Evolutionary conservation across 2,329 filamentous ascomycete species (phyloP).

Genomic region (Delphinella strobiligena): DNA sequence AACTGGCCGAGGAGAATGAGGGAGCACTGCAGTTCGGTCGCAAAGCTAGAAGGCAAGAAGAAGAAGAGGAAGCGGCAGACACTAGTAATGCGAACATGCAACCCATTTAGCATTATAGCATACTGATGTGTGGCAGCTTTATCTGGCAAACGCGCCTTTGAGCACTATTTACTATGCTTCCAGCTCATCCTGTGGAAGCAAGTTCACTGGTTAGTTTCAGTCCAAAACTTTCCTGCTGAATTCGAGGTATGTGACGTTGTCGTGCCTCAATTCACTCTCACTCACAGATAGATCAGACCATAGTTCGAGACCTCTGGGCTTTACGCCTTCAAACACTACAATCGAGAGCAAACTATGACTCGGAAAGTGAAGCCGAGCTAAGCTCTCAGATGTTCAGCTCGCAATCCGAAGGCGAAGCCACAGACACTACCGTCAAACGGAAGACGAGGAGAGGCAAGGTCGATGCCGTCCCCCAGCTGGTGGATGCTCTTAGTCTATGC

Average conservation of each 20-base stretch:
- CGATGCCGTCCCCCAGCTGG: slow-evolving; percentile 46
- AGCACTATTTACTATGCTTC: slow-evolving; percentile 71
- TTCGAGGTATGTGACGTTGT: slow-evolving; percentile 46
- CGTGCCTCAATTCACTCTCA: neutral
- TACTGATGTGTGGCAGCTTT: slow-evolving; percentile 21
- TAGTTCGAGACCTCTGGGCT: slow-evolving; percentile 78
- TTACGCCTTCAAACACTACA: slow-evolving; percentile 52
- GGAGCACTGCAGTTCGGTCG: slow-evolving; percentile 17
- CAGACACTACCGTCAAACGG: slow-evolving; percentile 21
- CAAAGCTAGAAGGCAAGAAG: slow-evolving; percentile 16
- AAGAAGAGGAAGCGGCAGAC: slow-evolving; percentile 14
- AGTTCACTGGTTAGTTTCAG: slow-evolving; percentile 57
- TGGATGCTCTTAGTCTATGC: slow-evolving; percentile 66
- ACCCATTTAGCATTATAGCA: slow-evolving; percentile 3
- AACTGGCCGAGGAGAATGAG: slow-evolving; percentile 21
- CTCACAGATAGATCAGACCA: slow-evolving; percentile 24
- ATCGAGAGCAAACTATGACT: slow-evolving; percentile 25
- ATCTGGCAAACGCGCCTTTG: slow-evolving; percentile 55
- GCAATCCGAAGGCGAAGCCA: slow-evolving; percentile 37
- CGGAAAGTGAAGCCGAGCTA: slow-evolving; percentile 21
- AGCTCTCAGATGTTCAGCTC: slow-evolving; percentile 47
- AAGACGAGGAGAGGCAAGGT: slow-evolving; percentile 36
- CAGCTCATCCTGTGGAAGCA: slow-evolving; percentile 80
- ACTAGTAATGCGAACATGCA: slow-evolving; percentile 4
- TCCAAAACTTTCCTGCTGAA: slow-evolving; percentile 55